A percentile compares a stretch with the other conserved stretches of the same genome.
Conservation (phyloP, 495 filamentous ascomycete species). For the Aspergillus cristatus region DNA sequence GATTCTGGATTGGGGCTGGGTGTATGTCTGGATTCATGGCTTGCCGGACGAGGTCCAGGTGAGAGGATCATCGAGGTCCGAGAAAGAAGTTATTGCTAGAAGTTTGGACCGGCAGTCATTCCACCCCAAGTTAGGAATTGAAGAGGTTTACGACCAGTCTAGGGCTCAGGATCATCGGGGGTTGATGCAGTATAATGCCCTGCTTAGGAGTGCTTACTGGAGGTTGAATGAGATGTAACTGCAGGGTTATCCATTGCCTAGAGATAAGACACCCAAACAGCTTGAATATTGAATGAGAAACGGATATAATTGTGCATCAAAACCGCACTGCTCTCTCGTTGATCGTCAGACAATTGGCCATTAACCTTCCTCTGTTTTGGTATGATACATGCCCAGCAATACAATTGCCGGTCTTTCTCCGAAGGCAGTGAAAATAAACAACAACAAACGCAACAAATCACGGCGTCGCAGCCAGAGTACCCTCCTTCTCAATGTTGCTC, state of each 20-base stretch:
- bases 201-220: conserved; percentile 2
- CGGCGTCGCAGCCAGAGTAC: conserved; percentile 32
- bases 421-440: conserved; percentile 13
- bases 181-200: background rate
- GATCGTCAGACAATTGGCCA: too few relatives aligned
- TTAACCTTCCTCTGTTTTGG: too few relatives aligned
- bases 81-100: conserved; percentile 1
- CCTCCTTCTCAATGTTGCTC: conserved; percentile 27
- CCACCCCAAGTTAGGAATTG: background rate
- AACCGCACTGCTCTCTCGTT: too few relatives aligned
- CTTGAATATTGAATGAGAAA: too few relatives aligned
- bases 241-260: too few relatives aligned
- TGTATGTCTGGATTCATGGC: conserved; percentile 5
- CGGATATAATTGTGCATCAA: too few relatives aligned
- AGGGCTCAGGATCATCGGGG: background rate
- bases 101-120: conserved; percentile 1
- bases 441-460: conserved; percentile 6
- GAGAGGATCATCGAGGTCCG: background rate
- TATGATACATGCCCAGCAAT: too few relatives aligned
- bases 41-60: conserved; percentile 4
- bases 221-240: background rate
- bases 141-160: conserved; percentile 3
- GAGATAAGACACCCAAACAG: too few relatives aligned
- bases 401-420: too few relatives aligned
- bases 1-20: conserved; percentile 7